Evolutionary conservation across 148 eudicot species (phyloP).

Genomic region (Cornus suecica): DNA sequence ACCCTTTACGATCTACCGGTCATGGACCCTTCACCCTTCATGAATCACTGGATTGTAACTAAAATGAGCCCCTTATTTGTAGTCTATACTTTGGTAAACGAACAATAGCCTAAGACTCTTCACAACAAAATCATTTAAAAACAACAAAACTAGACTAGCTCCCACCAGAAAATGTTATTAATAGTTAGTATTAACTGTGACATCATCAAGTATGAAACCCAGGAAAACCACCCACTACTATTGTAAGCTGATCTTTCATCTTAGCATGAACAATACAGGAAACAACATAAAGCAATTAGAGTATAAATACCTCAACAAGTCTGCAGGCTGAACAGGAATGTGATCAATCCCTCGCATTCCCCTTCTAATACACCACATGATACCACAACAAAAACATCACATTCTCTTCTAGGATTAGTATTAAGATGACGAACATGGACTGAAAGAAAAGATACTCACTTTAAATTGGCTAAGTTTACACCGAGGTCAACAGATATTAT

Average conservation of each 20-base stretch:
- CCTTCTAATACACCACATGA: background rate
- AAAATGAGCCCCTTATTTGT: background rate
- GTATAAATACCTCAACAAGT: constrained; percentile 2
- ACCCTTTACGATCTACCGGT: background rate
- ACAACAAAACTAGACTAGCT: background rate
- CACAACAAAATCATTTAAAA: background rate
- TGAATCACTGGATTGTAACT: background rate
- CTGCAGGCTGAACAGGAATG: background rate
- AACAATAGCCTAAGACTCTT: background rate
- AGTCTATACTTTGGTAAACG: background rate
- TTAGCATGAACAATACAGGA: background rate
- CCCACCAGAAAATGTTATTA: background rate
- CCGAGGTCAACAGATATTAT: too few species aligned
- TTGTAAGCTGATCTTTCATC: background rate
- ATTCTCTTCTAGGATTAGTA: background rate
- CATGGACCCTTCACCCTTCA: background rate
- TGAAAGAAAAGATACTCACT: background rate
- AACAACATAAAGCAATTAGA: background rate
- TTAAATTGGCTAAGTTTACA: background rate
- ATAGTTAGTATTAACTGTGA: background rate
- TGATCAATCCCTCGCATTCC: background rate
- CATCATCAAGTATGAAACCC: background rate
- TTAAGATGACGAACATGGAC: background rate
- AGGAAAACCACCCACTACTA: background rate
- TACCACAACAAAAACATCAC: background rate